phyloP scores from a whole-genome alignment of 257 asterid genomes.

The Echites panduratus region DNA sequence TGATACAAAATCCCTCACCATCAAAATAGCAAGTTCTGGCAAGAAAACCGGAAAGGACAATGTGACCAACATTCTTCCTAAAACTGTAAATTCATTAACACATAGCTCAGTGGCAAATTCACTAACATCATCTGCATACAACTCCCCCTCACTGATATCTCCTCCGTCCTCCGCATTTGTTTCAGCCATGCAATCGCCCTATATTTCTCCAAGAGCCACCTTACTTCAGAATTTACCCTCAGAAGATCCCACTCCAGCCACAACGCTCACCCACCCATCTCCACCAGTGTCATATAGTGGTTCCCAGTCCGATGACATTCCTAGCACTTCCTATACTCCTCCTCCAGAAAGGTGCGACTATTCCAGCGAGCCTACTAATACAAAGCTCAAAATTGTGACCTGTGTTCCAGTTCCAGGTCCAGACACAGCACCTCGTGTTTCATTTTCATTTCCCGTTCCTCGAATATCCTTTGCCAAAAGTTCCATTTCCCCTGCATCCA shows the following conservation, averaged over 20 bases:
- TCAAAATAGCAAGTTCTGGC: constrained; percentile 43
- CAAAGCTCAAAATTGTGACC: constrained; percentile 56
- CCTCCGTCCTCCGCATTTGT: constrained; percentile 93
- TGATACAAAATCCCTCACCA: constrained; percentile 49
- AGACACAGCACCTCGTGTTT: constrained; percentile 53
- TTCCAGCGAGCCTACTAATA: constrained; percentile 35
- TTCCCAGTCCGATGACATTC: constrained; percentile 77
- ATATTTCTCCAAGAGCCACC: constrained; percentile 76
- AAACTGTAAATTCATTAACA: constrained; percentile 25
- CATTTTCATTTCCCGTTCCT: constrained; percentile 80
- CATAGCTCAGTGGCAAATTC: constrained; percentile 30
- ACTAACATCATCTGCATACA: constrained; percentile 51
- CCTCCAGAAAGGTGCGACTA: constrained; percentile 54
- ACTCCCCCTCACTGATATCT: constrained; percentile 60
- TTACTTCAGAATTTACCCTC: constrained; percentile 18
- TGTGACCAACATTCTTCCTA: constrained; percentile 22
- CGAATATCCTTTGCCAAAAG: constrained; percentile 72
- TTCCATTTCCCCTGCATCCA: constrained; percentile 61
- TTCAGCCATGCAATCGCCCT: constrained; percentile 85
- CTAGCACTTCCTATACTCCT: constrained; percentile 80
- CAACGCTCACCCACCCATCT: constrained; percentile 47
- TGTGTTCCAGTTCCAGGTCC: constrained; percentile 47
- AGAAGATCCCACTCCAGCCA: constrained; percentile 39
- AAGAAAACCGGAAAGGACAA: constrained; percentile 20
- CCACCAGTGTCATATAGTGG: constrained; percentile 66